Evolutionary conservation across 73 alveolate species (phyloP), one percentile per base, ranked within the genome.

Genomic region (Chromera velia): DNA sequence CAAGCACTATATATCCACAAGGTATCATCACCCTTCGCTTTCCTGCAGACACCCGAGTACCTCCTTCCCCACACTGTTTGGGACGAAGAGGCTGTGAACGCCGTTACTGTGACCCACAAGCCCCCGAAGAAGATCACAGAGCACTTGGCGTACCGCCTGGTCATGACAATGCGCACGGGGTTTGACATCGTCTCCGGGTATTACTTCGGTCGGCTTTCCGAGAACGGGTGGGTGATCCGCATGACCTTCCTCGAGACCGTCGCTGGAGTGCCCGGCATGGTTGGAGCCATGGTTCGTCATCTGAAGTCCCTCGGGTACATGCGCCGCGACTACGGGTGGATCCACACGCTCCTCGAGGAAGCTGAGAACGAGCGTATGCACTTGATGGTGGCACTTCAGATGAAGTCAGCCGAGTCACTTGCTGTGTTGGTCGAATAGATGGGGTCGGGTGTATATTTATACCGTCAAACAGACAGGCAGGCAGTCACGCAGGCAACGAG

Each of bases 331-430:
- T 45, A 75, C 27, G 87, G 81, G 1, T n/a, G 69, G 74, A 46
- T 79, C 22, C 87, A 79, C 49, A 31, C n/a, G n/a, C 28, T 79
- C 28, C 81, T 79, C 30, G 87, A 79, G 46, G 87, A 79, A 34
- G 47, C 87, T 26, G 87, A 79, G 55, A 79, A 79, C 73, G 87
- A 79, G 49, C 69, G 87, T 34, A 79, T 79, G 40, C 87, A 79
- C 68, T 29, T 79, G 48, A 68, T 63, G 45, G 1, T 79, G 34
- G 69, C 28, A 62, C 26, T 79, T 55, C 34, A 79, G 34, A 34
- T 63, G 29, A 70, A 79, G 55, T 27, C 64, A 34, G 81, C 87
- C 0, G 24, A 24, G 32, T 33, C 22, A 10, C 28, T 68, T 0
- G 45, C 49, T 28, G 33, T 33, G 28, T 31, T 68, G 28, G 29